These are phyloP conservation scores for Phanerodontia chrysosporium DNA, from an alignment of 768 basidiomycete species.

Conservation along the genomic window DNA sequence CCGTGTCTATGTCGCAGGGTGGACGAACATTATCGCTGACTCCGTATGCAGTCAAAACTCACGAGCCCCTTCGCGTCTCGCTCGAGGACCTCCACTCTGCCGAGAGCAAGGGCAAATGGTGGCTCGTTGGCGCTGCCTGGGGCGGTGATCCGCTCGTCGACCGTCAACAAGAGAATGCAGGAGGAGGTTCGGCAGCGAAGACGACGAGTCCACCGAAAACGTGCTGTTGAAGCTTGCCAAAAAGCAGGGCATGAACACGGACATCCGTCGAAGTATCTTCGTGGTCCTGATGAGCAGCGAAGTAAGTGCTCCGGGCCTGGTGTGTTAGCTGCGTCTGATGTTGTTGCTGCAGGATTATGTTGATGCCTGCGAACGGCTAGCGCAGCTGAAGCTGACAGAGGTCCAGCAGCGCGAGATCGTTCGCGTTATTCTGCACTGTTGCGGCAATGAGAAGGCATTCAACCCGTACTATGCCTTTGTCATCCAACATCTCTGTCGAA, in stretches of 20 bases:
- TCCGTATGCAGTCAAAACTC: constrained; percentile 60
- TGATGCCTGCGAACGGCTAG: constrained; percentile 91
- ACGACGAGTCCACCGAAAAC: constrained; percentile 29
- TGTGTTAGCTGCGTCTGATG: too few species aligned
- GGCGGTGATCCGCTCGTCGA: constrained; percentile 87
- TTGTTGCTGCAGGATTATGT: constrained; percentile 81
- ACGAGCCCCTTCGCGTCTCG: constrained; percentile 84
- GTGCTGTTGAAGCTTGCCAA: constrained; percentile 75
- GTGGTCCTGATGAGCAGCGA: constrained; percentile 94
- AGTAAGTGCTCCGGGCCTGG: constrained; percentile 44
- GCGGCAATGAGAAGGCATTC: constrained; percentile 84
- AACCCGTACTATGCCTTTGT: constrained; percentile 96
- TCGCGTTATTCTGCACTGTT: constrained; percentile 90
- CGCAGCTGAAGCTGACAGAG: constrained; percentile 79
- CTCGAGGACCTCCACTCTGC: constrained; percentile 82
- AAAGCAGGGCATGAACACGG: constrained; percentile 98
- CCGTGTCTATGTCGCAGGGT: neutral
- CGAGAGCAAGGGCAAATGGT: constrained; percentile 93
- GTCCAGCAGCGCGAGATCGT: constrained; percentile 92
- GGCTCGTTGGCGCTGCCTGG: constrained; percentile 98
- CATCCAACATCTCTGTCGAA: constrained; percentile 73
- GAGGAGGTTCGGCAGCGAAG: constrained; percentile 24
- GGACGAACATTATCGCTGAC: too few species aligned
- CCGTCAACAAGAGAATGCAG: constrained; percentile 42
- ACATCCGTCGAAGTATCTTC: constrained; percentile 87